Conservation (phyloP, 345 rosid species). For the Leavenworthia alabamica region DNA sequence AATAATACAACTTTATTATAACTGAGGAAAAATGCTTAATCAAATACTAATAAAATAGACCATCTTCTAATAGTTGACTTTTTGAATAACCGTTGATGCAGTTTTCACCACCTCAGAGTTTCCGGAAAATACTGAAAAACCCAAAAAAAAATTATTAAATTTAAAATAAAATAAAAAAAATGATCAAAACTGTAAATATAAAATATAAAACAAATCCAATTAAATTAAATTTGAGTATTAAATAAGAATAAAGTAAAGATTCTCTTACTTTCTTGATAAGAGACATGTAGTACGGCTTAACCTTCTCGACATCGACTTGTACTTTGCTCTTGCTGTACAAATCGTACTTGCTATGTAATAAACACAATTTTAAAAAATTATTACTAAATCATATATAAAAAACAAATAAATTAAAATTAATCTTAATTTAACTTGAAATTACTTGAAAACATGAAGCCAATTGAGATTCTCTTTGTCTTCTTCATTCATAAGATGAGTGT, state of each 20-base stretch:
- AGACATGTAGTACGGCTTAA: constrained; percentile 59
- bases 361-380: neutral
- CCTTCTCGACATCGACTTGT: constrained; percentile 48
- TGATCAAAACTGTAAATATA: too few species aligned
- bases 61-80: too few species aligned
- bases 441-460: constrained; percentile 75
- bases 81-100: too few species aligned
- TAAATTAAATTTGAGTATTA: too few species aligned
- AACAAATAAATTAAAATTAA: neutral
- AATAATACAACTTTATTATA: too few species aligned
- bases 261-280: constrained; percentile 48
- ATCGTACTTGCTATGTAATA: constrained; percentile 52
- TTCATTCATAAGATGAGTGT: constrained; percentile 47
- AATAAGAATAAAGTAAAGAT: neutral
- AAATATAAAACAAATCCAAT: neutral
- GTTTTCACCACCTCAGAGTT: too few species aligned
- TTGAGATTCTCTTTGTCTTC: constrained; percentile 48
- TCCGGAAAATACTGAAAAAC: too few species aligned
- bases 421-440: neutral
- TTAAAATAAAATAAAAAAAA: too few species aligned
- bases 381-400: neutral
- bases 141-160: too few species aligned
- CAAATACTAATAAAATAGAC: too few species aligned
- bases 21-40: too few species aligned
- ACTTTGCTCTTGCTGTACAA: constrained; percentile 67